Evolutionary conservation across 176 grass and related monocot genomes (phyloP), one percentile per base, ranked within the genome.

Genomic region (Lolium rigidum): DNA sequence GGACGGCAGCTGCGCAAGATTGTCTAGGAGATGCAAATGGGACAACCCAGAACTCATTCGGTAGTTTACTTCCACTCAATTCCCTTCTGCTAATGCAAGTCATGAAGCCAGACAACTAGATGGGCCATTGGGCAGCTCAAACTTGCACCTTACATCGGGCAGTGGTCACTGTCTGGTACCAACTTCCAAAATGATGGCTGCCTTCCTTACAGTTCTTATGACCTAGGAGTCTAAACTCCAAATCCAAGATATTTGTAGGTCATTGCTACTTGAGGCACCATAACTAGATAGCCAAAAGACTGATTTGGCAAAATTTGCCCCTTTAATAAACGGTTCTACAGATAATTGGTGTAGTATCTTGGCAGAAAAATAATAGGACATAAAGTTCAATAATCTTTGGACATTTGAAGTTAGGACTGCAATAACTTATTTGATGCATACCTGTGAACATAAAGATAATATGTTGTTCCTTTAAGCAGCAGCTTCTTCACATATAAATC

Each of bases 361-460:
- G 57, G 15, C 39, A 83, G 48, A 90, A 83, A 76, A 80, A 74
- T 87, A 80, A 73, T 4, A 79, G 2, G 15, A 81, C 50, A 51
- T 61, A 24, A 81, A 61, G 57, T 21, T 31, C 60, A 77, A 58
- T 18, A 48, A 20, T 83, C 25, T 37, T 28, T 75, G 24, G 72
- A 75, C 24, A 75, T 51, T 28, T 21, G 5, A 10, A 49, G 41
- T 21, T 74, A 28, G 47, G 51, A 76, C 9, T 7, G 25, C 4
- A 80, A 68, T 22, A 51, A 68, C n/a, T 65, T 16, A 80, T 83
- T 83, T 82, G 26, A 85, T 85, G 62, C 79, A 82, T 51, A 98
- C 97, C 97, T 98, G 84, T 98, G 97, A 78, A 98, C 88, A 86
- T 98, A 98, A 82, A 98, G 94, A 85, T 95, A 95, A 86, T 98